These are phyloP conservation scores for Starmerella bombicola DNA, from an alignment of 805 yeast species.

Conservation along the genomic window DNA sequence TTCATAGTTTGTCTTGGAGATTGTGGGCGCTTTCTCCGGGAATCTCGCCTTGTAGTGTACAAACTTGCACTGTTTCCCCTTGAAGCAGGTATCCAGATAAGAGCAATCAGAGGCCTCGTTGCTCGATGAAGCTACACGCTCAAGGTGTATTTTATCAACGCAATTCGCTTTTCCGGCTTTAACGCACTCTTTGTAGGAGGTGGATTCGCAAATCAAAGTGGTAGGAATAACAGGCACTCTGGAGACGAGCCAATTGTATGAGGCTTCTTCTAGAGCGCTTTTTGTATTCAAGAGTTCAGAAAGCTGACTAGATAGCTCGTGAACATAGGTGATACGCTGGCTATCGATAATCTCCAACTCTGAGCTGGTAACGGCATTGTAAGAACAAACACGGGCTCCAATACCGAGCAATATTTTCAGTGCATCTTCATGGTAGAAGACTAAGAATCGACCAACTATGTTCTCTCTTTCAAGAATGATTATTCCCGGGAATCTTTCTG, in stretches of 20 bases:
- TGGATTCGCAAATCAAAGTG: constrained; percentile 8
- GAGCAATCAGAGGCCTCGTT: constrained; percentile 79
- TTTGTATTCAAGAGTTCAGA: not conserved
- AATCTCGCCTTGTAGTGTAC: constrained; percentile 47
- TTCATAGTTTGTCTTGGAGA: not conserved
- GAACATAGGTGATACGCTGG: too few relatives aligned
- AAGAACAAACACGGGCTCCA: too few relatives aligned
- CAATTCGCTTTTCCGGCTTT: constrained; percentile 1
- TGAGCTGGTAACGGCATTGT: too few relatives aligned
- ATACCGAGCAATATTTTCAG: not conserved
- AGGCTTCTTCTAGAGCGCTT: constrained; percentile 1
- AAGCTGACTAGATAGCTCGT: not conserved
- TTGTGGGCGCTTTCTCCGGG: constrained; percentile 2
- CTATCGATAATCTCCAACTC: too few relatives aligned
- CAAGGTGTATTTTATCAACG: constrained; percentile 27
- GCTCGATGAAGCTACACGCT: constrained; percentile 30
- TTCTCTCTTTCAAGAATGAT: constrained; percentile 13
- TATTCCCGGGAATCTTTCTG: not conserved
- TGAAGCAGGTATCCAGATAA: constrained; percentile 86
- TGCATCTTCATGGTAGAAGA: constrained; percentile 6
- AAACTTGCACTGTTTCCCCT: constrained; percentile 65
- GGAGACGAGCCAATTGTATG: not conserved
- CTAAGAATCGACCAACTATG: constrained; percentile 6
- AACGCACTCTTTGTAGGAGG: constrained; percentile 3
- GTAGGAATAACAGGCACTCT: constrained; percentile 1